Percentiles rank a stretch among this genome's conserved stretches.
These are phyloP conservation scores for Suhomyces terraborum DNA, from an alignment of 1,139 yeast species.

Conservation along the genomic window DNA sequence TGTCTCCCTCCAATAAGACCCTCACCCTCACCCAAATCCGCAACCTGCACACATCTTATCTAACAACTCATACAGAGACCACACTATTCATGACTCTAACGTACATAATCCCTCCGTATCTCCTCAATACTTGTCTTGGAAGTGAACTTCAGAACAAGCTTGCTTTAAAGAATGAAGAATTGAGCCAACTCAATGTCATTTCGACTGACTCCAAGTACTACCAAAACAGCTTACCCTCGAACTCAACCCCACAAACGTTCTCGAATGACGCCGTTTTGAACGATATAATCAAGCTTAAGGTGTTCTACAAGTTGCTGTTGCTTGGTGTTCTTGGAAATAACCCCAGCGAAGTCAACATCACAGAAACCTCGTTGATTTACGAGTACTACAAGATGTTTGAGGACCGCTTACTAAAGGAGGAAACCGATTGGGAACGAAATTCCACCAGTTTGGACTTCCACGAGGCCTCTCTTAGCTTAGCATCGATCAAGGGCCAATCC, in stretches of 20 bases:
- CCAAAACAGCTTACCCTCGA: slow-evolving; percentile 19
- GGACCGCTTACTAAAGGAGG: slow-evolving; percentile 25
- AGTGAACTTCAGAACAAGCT: slow-evolving; percentile 33
- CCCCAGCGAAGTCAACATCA: slow-evolving; percentile 30
- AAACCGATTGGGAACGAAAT: slow-evolving; percentile 5
- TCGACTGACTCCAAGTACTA: slow-evolving; percentile 29
- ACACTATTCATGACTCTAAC: slow-evolving; percentile 12
- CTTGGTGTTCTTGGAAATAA: slow-evolving; percentile 41
- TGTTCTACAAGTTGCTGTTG: slow-evolving; percentile 39
- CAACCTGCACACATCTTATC: slow-evolving; percentile 5
- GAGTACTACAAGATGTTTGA: slow-evolving; percentile 40
- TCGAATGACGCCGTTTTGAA: slow-evolving; percentile 36
- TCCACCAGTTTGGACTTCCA: background rate
- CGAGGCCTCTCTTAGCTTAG: slow-evolving; percentile 1
- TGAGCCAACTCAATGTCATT: slow-evolving; percentile 33
- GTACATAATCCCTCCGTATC: slow-evolving; percentile 48
- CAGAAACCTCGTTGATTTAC: slow-evolving; percentile 32
- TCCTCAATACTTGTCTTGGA: slow-evolving; percentile 43
- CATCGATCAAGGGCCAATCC: slow-evolving; percentile 2
- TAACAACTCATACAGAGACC: slow-evolving; percentile 1
- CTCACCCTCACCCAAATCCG: background rate
- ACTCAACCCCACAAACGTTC: slow-evolving; percentile 22
- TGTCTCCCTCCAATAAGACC: no score
- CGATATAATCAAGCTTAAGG: slow-evolving; percentile 37
- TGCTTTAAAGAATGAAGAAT: slow-evolving; percentile 24